These are phyloP conservation scores for Trichoderma brevicompactum DNA, from an alignment of 2,329 filamentous ascomycete genomes.

Conservation along the genomic window DNA sequence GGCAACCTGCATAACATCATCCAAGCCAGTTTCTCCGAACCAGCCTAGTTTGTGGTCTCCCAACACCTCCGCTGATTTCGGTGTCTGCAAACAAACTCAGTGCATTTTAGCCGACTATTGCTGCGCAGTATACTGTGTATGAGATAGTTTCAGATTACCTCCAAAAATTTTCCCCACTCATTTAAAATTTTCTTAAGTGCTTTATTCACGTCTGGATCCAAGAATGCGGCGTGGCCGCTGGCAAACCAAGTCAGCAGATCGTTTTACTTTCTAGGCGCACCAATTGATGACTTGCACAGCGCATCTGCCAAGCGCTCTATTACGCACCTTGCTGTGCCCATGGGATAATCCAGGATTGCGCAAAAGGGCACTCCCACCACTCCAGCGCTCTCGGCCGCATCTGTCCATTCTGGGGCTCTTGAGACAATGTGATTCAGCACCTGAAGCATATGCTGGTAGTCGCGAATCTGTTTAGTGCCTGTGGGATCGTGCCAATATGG, in stretches of 20 bases:
- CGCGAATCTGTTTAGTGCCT: slow-evolving; percentile 64
- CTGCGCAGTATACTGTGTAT: not conserved
- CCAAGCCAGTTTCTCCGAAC: slow-evolving; percentile 56
- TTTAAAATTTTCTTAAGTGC: slow-evolving; percentile 60
- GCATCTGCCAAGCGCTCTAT: not conserved
- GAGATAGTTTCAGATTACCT: slow-evolving; percentile 39
- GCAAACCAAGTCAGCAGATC: slow-evolving; percentile 23
- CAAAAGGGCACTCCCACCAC: slow-evolving; percentile 60
- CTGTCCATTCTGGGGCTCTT: slow-evolving; percentile 57
- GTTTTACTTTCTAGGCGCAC: not conserved
- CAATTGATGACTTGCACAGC: not conserved
- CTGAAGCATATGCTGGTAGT: slow-evolving; percentile 68
- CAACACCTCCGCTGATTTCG: slow-evolving; percentile 58
- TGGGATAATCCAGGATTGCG: slow-evolving; percentile 60
- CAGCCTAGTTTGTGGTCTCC: slow-evolving; percentile 52
- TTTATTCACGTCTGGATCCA: slow-evolving; percentile 59
- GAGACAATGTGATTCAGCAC: slow-evolving; percentile 65
- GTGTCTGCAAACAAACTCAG: slow-evolving; percentile 42
- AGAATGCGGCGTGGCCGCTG: slow-evolving; percentile 57
- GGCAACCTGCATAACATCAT: slow-evolving; percentile 56
- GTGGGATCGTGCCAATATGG: slow-evolving; percentile 66
- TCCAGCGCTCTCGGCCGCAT: slow-evolving; percentile 55
- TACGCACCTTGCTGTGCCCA: slow-evolving; percentile 55
- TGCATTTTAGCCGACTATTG: not conserved
- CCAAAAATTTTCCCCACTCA: slow-evolving; percentile 60